Evolutionary conservation across 1,284 basidiomycete genomes (phyloP).

Genomic region (Trichosporon ovoides): DNA sequence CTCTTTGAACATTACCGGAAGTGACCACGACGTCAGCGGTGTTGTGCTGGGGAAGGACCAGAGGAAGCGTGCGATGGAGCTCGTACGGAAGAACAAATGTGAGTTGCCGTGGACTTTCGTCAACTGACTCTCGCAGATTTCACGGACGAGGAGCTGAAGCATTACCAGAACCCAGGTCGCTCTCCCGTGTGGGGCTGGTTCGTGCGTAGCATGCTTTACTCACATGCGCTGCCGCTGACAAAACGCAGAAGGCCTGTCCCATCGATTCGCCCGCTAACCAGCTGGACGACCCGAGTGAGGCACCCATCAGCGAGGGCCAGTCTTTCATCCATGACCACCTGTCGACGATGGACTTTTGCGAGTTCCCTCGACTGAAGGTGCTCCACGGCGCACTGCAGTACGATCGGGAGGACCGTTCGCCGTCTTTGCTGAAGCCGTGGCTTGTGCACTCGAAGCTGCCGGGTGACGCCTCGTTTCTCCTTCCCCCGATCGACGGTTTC

Average conservation of each 20-base stretch:
- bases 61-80: conserved; percentile 44
- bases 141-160: conserved; percentile 40
- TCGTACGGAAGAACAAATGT: conserved; percentile 45
- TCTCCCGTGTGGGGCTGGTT: conserved; percentile 47
- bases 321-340: conserved; percentile 51
- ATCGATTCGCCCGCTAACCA: conserved; percentile 45
- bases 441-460: conserved; percentile 48
- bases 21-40: conserved; percentile 47
- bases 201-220: conserved; percentile 25
- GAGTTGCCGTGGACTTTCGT: conserved; percentile 23
- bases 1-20: conserved; percentile 39
- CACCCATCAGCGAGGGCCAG: conserved; percentile 18
- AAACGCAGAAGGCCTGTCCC: conserved; percentile 41
- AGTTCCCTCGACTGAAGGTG: conserved; percentile 49
- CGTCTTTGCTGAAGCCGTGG: conserved; percentile 42
- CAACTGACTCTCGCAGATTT: conserved; percentile 38
- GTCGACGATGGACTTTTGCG: conserved; percentile 53
- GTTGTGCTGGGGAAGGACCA: conserved; percentile 48
- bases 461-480: conserved; percentile 43
- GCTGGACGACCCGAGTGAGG: conserved; percentile 26
- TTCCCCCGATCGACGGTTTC: conserved; percentile 45
- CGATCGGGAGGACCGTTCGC: conserved; percentile 45
- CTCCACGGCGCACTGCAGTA: conserved; percentile 46
- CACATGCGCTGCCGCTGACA: background rate
- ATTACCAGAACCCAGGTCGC: conserved; percentile 44